Evolutionary conservation across 106 monocot genomes (phyloP).

Genomic region (Triglochin maritima): DNA sequence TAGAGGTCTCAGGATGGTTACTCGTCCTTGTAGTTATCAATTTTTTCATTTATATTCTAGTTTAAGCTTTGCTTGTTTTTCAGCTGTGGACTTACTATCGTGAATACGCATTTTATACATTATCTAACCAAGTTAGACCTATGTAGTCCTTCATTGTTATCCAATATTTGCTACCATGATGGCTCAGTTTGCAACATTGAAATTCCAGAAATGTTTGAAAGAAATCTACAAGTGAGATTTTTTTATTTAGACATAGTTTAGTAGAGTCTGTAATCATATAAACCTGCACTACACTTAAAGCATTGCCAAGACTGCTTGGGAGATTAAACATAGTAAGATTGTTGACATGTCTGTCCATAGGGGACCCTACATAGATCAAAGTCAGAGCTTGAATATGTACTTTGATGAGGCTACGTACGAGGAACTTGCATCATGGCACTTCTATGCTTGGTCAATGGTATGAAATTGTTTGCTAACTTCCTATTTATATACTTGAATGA

Average conservation of each 20-base stretch:
- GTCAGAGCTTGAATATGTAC: conserved; percentile 37
- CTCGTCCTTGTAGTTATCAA: background rate
- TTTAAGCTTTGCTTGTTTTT: background rate
- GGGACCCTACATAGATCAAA: conserved; percentile 43
- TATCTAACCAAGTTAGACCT: conserved; percentile 69
- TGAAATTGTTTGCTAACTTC: too few species aligned
- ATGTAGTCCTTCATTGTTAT: conserved; percentile 53
- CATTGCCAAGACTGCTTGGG: conserved; percentile 37
- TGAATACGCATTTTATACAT: conserved; percentile 80
- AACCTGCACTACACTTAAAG: background rate
- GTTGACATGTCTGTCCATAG: conserved; percentile 46
- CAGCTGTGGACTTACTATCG: conserved; percentile 80
- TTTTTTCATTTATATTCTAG: background rate
- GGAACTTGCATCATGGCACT: conserved; percentile 34
- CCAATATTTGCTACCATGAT: conserved; percentile 56
- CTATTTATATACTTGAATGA: background rate
- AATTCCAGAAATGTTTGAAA: conserved; percentile 47
- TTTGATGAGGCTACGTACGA: conserved; percentile 38
- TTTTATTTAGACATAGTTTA: background rate
- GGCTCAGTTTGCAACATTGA: conserved; percentile 55
- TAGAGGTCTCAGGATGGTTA: conserved; percentile 54
- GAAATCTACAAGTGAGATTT: conserved; percentile 48
- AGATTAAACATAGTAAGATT: conserved; percentile 43
- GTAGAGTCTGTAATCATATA: background rate
- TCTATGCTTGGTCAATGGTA: conserved; percentile 27